Conservation (phyloP, 306 rosid species). For the Sophora flavescens region DNA sequence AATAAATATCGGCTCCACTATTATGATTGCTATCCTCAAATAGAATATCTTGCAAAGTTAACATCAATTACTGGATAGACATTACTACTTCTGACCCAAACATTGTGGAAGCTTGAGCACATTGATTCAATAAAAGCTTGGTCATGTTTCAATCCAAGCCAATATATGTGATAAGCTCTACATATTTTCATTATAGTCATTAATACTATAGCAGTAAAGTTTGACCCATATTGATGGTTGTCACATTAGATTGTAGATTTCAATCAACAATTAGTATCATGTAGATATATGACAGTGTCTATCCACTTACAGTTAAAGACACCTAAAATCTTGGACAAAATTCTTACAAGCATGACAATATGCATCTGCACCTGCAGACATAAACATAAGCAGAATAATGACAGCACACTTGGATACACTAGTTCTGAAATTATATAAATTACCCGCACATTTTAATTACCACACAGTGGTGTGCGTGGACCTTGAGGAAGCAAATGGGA, state of each 20-base stretch:
- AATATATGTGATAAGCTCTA: conserved; percentile 29
- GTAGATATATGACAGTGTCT: conserved; percentile 13
- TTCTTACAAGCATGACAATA: conserved; percentile 14
- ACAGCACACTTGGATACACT: conserved; percentile 1
- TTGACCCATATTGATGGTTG: conserved; percentile 42
- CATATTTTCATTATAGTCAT: conserved; percentile 24
- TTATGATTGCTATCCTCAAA: conserved; percentile 1
- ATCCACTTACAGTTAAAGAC: conserved; percentile 43
- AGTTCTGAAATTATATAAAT: conserved; percentile 10
- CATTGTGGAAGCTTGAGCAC: conserved; percentile 32
- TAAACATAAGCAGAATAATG: conserved; percentile 4
- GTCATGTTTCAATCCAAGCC: conserved; percentile 33
- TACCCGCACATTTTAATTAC: background rate
- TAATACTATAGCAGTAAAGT: conserved; percentile 41
- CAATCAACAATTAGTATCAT: conserved; percentile 19
- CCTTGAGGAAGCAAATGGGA: conserved; percentile 3
- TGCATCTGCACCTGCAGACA: conserved; percentile 35
- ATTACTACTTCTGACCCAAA: conserved; percentile 28
- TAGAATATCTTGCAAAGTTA: conserved; percentile 3
- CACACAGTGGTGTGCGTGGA: background rate
- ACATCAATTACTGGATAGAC: background rate
- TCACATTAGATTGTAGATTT: conserved; percentile 33
- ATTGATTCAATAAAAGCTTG: conserved; percentile 37
- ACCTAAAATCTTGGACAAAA: background rate
- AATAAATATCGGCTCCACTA: conserved; percentile 11